Evolutionary conservation across 2,329 filamentous ascomycete species (phyloP).

Genomic region (Fusarium ambrosium): DNA sequence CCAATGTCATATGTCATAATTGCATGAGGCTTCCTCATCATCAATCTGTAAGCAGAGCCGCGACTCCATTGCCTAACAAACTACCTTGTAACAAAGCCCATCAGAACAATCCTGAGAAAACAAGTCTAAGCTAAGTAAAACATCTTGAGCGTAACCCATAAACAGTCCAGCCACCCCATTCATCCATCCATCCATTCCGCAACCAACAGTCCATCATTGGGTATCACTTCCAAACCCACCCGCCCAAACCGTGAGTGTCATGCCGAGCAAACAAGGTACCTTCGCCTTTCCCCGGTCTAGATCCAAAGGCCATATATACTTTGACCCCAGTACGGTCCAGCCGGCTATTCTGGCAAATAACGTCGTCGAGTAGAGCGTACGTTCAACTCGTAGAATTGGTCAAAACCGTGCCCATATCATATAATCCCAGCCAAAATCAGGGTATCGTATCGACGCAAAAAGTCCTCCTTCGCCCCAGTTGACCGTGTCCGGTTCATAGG

Average conservation of each 20-base stretch:
- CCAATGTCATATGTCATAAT: slow-evolving; percentile 3
- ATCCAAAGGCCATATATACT: slow-evolving; percentile 13
- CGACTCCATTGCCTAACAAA: slow-evolving; percentile 38
- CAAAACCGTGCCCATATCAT: slow-evolving; percentile 13
- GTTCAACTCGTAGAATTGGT: slow-evolving; percentile 10
- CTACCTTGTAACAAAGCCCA: slow-evolving; percentile 21
- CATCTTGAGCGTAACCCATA: slow-evolving; percentile 32
- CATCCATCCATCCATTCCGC: not conserved
- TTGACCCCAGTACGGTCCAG: slow-evolving; percentile 6
- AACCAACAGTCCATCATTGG: slow-evolving; percentile 30
- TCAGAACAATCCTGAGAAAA: slow-evolving; percentile 38
- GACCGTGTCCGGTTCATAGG: slow-evolving; percentile 11
- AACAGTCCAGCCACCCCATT: slow-evolving; percentile 9
- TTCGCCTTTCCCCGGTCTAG: slow-evolving; percentile 21
- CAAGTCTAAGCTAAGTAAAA: slow-evolving; percentile 31
- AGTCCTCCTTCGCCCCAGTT: slow-evolving; percentile 22
- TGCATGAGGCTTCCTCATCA: slow-evolving; percentile 23
- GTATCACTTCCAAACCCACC: slow-evolving; percentile 46
- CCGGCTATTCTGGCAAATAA: slow-evolving; percentile 6
- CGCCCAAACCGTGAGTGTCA: slow-evolving; percentile 29
- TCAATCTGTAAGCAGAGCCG: slow-evolving; percentile 43
- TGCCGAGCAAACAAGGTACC: slow-evolving; percentile 25
- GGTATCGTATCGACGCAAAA: slow-evolving; percentile 46
- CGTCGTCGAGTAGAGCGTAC: not conserved
- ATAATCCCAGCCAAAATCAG: slow-evolving; percentile 40